Conservation (phyloP, 352 stramenopile species). For the Discostella stelligera region DNA sequence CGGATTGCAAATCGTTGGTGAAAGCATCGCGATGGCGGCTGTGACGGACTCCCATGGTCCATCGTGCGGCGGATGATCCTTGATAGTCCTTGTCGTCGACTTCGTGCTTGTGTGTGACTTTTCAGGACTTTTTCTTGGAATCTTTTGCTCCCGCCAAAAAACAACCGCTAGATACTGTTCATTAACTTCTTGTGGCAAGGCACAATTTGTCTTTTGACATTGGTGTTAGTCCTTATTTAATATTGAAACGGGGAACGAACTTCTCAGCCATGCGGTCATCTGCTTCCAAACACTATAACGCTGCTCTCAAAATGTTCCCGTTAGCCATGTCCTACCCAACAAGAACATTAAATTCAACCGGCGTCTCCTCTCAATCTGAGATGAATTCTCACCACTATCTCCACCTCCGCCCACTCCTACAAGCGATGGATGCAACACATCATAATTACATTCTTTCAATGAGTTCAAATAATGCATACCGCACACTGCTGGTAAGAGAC, state of each 20-base stretch:
- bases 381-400: neutral
- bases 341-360: slow-evolving; percentile 12
- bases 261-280: no score
- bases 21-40: slow-evolving; percentile 1
- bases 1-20: slow-evolving; percentile 5
- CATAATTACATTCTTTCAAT: slow-evolving; percentile 66
- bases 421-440: slow-evolving; percentile 55
- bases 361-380: neutral
- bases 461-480: slow-evolving; percentile 62
- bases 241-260: no score
- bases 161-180: no score
- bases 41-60: neutral
- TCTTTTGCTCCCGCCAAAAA: neutral
- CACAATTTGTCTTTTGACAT: no score
- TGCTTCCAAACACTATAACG: no score
- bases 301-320: slow-evolving; percentile 20
- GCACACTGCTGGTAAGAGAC: slow-evolving; percentile 65
- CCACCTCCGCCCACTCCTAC: slow-evolving; percentile 10
- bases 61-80: no score
- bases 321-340: slow-evolving; percentile 29
- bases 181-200: no score
- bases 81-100: no score
- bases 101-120: no score
- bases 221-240: no score
- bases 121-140: no score